A percentile compares a stretch with the other conserved stretches of the same genome.
These are phyloP conservation scores for Mortierella sp. DNA, from an alignment of 371 early-diverging fungal genomes.

Conservation along the genomic window DNA sequence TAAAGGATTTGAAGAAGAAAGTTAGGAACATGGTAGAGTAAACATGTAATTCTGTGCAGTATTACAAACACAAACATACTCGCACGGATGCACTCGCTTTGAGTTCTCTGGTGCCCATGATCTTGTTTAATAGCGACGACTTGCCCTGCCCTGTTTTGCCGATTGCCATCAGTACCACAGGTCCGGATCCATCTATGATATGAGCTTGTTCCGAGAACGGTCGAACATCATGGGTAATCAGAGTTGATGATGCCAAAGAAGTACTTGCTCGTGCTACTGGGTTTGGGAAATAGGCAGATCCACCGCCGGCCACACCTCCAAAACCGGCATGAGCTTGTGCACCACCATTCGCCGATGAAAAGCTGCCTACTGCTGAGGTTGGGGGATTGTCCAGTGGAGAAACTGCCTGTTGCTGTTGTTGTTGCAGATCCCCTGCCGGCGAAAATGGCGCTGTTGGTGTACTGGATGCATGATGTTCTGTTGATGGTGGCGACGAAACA, in stretches of 20 bases:
- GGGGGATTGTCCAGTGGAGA: neutral
- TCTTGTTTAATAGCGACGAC: slow-evolving; percentile 64
- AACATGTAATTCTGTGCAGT: neutral
- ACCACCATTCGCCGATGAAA: neutral
- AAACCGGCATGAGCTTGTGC: neutral
- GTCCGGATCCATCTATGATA: slow-evolving; percentile 50
- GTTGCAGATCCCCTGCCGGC: neutral
- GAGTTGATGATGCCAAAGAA: slow-evolving; percentile 18
- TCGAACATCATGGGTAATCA: slow-evolving; percentile 43
- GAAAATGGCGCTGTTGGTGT: neutral
- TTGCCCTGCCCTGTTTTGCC: slow-evolving; percentile 60
- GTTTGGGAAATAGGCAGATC: slow-evolving; percentile 28
- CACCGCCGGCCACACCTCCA: slow-evolving; percentile 11
- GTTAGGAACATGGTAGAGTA: neutral
- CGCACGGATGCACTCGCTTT: slow-evolving; percentile 62
- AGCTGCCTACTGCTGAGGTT: neutral
- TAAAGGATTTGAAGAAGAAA: neutral
- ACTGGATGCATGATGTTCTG: neutral
- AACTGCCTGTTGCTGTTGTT: slow-evolving; percentile 3
- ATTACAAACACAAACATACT: slow-evolving; percentile 35
- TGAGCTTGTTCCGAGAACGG: slow-evolving; percentile 32
- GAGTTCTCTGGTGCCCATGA: slow-evolving; percentile 63
- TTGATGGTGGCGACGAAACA: slow-evolving; percentile 9
- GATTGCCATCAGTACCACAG: slow-evolving; percentile 50
- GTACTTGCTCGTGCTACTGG: slow-evolving; percentile 39